Evolutionary conservation across 257 asterid genomes (phyloP), one percentile per base, ranked within the genome.

Genomic region (Nicotiana undulata): DNA sequence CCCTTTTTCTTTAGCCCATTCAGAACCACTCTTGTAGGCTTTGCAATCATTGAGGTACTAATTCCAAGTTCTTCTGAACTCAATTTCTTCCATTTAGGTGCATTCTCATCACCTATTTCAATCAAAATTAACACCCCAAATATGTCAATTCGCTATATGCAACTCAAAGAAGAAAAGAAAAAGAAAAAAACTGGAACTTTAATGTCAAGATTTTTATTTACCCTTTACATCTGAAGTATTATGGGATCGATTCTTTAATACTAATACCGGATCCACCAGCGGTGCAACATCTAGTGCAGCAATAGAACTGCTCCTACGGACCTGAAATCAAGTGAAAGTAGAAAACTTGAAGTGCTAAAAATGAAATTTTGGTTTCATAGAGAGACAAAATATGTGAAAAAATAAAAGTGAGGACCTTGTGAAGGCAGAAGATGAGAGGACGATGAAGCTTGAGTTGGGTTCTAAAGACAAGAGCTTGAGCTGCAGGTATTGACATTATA

Each of bases 41-140:
- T 84, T 6, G 87, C 52, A 79, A 84, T 84, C 87, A 81, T 84
- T 4, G 87, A 84, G 37, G 51, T 81, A 74, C 75, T 44, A 22
- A 81, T 81, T 46, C 87, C 87, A 46, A 84, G 87, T 22, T 84
- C 85, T 20, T 76, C 70, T 20, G 83, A 81, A 63, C 81, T 78
- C 79, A 84, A 70, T 77, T 84, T 84, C 81, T 84, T 84, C 87
- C 87, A 84, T 32, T 81, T 82, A 40, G 49, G 80, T 2, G 59
- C 59, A 58, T 63, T 79, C 63, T 44, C 81, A 60, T 52, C 76
- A 24, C 59, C 80, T 81, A 77, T 79, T 72, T 40, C 56, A 75
- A 46, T 0, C 3, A 53, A 58, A 56, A 59, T 31, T 1, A 53
- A 2, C 81, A 77, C 6, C 9, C 65, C 51, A 31, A 26, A 31